Conservation (phyloP, 257 asterid genomes). For the Solanum neorickii region DNA sequence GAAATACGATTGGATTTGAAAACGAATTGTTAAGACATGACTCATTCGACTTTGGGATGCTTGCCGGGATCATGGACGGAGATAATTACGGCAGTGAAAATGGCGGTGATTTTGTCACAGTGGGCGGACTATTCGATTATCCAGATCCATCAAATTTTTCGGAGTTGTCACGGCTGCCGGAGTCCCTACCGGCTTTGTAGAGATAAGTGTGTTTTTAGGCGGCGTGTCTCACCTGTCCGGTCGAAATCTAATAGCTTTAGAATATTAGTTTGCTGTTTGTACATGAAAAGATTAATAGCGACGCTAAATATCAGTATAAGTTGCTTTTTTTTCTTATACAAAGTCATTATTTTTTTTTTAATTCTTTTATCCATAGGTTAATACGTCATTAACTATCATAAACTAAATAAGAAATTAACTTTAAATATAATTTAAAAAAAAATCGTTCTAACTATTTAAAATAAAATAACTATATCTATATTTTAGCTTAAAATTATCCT, state of each 20-base stretch:
- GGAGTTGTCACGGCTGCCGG: constrained; percentile 17
- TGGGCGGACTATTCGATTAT: constrained; percentile 21
- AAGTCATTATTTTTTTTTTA: no score
- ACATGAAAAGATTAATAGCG: background rate
- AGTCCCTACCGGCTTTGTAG: constrained; percentile 20
- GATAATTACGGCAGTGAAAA: background rate
- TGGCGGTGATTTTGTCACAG: constrained; percentile 8
- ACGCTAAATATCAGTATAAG: background rate
- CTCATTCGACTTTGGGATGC: constrained; percentile 11
- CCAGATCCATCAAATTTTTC: constrained; percentile 9
- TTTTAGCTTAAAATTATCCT: no score
- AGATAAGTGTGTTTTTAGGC: background rate
- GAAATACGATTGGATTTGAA: background rate
- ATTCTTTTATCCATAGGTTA: no score
- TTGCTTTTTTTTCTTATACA: background rate
- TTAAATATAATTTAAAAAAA: no score
- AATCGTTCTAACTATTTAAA: no score
- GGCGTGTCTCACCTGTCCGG: background rate
- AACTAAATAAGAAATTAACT: no score
- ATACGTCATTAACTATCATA: no score
- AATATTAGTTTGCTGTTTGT: background rate
- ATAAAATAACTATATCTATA: no score
- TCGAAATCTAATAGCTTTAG: background rate
- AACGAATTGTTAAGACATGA: constrained; percentile 14
- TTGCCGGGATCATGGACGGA: constrained; percentile 1